Evolutionary conservation across 106 monocot species (phyloP).

Genomic region (Ottelia alismoides): DNA sequence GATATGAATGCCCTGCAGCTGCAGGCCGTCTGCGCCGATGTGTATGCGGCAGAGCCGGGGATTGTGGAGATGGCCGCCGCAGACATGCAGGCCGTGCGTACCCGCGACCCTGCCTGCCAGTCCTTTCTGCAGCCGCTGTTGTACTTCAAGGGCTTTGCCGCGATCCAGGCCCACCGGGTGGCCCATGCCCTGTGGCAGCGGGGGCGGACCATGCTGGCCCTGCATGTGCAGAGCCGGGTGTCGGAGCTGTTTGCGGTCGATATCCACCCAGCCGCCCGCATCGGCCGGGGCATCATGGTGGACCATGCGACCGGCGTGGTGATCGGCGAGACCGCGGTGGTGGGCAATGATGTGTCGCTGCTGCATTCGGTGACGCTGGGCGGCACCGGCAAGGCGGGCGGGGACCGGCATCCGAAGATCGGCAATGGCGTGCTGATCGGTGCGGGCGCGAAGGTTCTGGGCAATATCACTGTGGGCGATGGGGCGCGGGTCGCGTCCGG

Average conservation of each 20-base stretch:
- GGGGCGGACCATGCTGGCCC: constrained; percentile 14
- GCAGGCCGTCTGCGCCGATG: constrained; percentile 16
- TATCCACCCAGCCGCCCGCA: constrained; percentile 41
- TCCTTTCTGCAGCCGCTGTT: constrained; percentile 31
- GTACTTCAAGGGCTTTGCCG: constrained; percentile 53
- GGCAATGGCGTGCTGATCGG: constrained; percentile 49
- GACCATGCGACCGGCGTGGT: constrained; percentile 58
- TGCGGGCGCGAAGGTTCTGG: constrained; percentile 37
- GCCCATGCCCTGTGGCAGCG: constrained; percentile 29
- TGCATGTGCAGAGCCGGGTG: constrained; percentile 26
- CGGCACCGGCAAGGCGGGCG: constrained; percentile 38
- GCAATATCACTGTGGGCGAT: constrained; percentile 30
- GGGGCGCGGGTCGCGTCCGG: constrained; percentile 49
- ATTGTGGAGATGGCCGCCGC: constrained; percentile 19
- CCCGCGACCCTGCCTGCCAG: constrained; percentile 43
- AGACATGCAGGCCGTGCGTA: constrained; percentile 33
- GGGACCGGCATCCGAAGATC: constrained; percentile 56
- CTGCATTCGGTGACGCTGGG: constrained; percentile 56
- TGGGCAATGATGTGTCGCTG: constrained; percentile 46
- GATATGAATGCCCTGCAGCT: constrained; percentile 17
- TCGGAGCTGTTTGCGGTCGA: constrained; percentile 47
- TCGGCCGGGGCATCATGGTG: constrained; percentile 30
- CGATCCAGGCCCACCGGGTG: constrained; percentile 28
- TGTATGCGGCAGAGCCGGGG: constrained; percentile 11
- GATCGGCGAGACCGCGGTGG: constrained; percentile 44